These are phyloP conservation scores for Reutealis trisperma DNA, from an alignment of 345 rosid genomes.

Conservation along the genomic window DNA sequence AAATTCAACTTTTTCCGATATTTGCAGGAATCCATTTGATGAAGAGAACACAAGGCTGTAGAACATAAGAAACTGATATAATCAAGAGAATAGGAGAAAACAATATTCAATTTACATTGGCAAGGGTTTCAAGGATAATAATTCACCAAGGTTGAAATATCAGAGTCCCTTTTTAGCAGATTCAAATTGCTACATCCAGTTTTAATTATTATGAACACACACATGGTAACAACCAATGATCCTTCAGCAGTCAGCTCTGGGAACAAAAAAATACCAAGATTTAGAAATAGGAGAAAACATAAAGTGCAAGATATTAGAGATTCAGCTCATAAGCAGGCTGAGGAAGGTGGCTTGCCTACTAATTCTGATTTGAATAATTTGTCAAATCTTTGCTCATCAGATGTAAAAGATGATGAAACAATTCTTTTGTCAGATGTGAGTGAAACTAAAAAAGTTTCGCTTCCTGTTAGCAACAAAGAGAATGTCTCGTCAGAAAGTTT, in stretches of 20 bases:
- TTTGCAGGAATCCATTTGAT: background rate
- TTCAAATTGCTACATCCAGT: background rate
- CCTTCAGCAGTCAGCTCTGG: conserved; percentile 2
- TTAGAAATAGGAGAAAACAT: conserved; percentile 1
- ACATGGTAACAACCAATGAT: conserved; percentile 24
- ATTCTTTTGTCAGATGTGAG: background rate
- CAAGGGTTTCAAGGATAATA: conserved; percentile 15
- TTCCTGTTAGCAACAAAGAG: conserved; percentile 10
- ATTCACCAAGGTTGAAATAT: conserved; percentile 17
- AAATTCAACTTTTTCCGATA: background rate
- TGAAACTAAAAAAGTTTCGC: conserved; percentile 11
- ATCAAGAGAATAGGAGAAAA: conserved; percentile 8
- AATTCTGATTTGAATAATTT: conserved; percentile 13
- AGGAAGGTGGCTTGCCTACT: conserved; percentile 14
- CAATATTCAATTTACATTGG: conserved; percentile 5
- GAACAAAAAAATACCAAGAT: conserved; percentile 4
- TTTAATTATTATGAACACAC: conserved; percentile 1
- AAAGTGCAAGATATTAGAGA: background rate
- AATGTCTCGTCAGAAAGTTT: conserved; percentile 6
- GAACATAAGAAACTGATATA: conserved; percentile 4
- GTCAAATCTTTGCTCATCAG: conserved; percentile 13
- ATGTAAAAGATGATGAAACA: conserved; percentile 14
- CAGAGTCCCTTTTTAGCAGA: conserved; percentile 16
- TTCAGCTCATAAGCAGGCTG: conserved; percentile 22
- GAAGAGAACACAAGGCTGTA: background rate